These are phyloP conservation scores for Xylaria castorea DNA, from an alignment of 495 filamentous ascomycete species.

Conservation along the genomic window DNA sequence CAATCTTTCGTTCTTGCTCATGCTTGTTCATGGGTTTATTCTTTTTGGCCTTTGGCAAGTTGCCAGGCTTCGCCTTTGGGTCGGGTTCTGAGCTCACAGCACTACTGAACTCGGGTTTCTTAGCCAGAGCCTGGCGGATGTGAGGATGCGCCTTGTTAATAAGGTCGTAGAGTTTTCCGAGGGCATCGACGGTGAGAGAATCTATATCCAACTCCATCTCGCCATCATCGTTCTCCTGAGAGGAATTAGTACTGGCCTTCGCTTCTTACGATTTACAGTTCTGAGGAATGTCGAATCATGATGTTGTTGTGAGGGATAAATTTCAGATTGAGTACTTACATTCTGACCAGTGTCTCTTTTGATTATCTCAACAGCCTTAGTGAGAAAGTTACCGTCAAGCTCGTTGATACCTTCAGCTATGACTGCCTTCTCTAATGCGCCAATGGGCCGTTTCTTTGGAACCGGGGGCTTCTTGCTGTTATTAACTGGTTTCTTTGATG, in stretches of 20 bases:
- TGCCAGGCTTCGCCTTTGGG: conserved; percentile 36
- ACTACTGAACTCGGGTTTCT: conserved; percentile 46
- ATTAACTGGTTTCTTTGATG: conserved; percentile 53
- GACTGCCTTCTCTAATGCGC: conserved; percentile 82
- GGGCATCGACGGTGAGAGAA: conserved; percentile 73
- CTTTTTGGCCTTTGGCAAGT: conserved; percentile 79
- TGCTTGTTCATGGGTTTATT: conserved; percentile 98
- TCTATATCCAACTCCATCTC: conserved; percentile 94
- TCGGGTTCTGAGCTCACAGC: conserved; percentile 31
- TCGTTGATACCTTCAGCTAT: conserved; percentile 81
- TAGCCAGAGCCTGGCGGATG: conserved; percentile 42
- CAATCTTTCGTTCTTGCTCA: conserved; percentile 90
- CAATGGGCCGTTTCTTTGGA: conserved; percentile 63
- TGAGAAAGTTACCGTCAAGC: conserved; percentile 75
- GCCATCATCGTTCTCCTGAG: conserved; percentile 73
- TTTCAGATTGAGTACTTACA: conserved; percentile 48
- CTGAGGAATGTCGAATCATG: background rate
- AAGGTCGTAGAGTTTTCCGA: conserved; percentile 77
- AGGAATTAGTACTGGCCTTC: background rate
- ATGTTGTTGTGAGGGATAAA: background rate
- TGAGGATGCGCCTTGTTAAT: conserved; percentile 71
- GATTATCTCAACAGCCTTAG: conserved; percentile 85
- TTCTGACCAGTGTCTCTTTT: conserved; percentile 83
- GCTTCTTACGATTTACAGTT: background rate
- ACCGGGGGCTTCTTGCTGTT: conserved; percentile 50